phyloP scores from a whole-genome alignment of 2,329 filamentous ascomycete genomes.

The Pseudogymnoascus sp. region DNA sequence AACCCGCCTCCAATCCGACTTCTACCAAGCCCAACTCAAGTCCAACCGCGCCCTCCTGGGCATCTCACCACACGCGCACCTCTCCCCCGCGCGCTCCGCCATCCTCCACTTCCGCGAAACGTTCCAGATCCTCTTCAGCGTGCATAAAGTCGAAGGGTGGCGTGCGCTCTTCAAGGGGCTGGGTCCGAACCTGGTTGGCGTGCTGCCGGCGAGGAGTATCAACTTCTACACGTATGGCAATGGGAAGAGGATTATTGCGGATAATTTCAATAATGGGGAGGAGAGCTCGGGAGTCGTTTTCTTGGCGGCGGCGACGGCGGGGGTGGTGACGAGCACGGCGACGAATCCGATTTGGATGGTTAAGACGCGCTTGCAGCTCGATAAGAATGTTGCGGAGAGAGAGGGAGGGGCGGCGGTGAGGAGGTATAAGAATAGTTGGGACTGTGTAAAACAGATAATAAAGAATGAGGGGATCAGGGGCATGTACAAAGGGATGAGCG shows the following conservation, averaged over 20 bases:
- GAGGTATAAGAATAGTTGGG: constrained; percentile 78
- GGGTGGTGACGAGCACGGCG: constrained; percentile 78
- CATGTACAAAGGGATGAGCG: constrained; percentile 83
- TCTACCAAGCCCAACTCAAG: constrained; percentile 78
- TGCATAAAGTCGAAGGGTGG: constrained; percentile 74
- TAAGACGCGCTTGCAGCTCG: constrained; percentile 86
- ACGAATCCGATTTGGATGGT: constrained; percentile 97
- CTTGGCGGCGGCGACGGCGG: constrained; percentile 65
- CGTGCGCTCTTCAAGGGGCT: constrained; percentile 88
- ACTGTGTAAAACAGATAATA: constrained; percentile 78
- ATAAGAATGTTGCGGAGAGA: constrained; percentile 68
- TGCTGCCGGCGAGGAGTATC: constrained; percentile 82
- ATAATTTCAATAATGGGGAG: constrained; percentile 62
- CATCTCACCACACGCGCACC: constrained; percentile 43
- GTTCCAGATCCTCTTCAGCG: constrained; percentile 72
- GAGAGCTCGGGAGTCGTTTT: constrained; percentile 73
- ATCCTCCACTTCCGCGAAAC: constrained; percentile 76
- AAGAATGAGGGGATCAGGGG: constrained; percentile 72
- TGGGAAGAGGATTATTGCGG: constrained; percentile 72
- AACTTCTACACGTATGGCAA: constrained; percentile 95
- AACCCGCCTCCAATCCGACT: constrained; percentile 87
- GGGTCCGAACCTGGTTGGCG: constrained; percentile 81
- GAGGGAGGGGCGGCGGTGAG: constrained; percentile 47
- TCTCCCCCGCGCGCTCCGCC: constrained; percentile 59
- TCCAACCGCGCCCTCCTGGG: constrained; percentile 52